A percentile compares a stretch with the other conserved stretches of the same genome.
phyloP scores from a whole-genome alignment of 805 yeast genomes.

The Teunomyces funiuensis region DNA sequence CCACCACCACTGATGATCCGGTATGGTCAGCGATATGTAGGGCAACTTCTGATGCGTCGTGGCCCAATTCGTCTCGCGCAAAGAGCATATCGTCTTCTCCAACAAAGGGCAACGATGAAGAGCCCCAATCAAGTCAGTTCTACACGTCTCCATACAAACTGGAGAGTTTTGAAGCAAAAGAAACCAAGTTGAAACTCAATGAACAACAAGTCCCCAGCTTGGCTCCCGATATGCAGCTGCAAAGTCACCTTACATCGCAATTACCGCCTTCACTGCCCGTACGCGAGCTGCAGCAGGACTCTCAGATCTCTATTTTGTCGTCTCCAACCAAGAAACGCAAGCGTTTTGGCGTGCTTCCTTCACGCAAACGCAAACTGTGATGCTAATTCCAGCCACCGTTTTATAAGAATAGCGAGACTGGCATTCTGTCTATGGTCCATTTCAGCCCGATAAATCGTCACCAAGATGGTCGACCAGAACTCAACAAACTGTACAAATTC shows the following conservation, averaged over 20 bases:
- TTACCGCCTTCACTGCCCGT: neutral
- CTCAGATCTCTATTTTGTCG: neutral
- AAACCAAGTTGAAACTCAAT: neutral
- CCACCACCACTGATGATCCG: neutral
- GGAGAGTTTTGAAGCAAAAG: conserved; percentile 1
- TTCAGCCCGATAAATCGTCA: conserved; percentile 38
- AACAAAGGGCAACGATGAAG: neutral
- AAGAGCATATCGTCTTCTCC: neutral
- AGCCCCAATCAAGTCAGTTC: conserved; percentile 1
- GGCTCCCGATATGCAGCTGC: neutral
- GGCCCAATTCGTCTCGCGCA: neutral
- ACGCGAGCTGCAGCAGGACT: neutral
- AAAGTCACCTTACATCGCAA: neutral
- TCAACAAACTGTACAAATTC: conserved; percentile 40
- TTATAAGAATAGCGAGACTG: conserved; percentile 18
- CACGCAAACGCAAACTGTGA: neutral
- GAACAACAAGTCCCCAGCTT: neutral
- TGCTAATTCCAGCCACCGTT: conserved; percentile 14
- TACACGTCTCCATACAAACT: conserved; percentile 8
- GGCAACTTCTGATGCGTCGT: neutral
- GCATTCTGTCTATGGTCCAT: conserved; percentile 25
- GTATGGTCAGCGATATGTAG: neutral
- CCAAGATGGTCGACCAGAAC: conserved; percentile 53
- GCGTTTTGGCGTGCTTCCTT: conserved; percentile 1
- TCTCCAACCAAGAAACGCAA: conserved; percentile 9